Evolutionary conservation across 2,329 filamentous ascomycete genomes (phyloP), one percentile per base, ranked within the genome.

Genomic region (Alternaria alternata): DNA sequence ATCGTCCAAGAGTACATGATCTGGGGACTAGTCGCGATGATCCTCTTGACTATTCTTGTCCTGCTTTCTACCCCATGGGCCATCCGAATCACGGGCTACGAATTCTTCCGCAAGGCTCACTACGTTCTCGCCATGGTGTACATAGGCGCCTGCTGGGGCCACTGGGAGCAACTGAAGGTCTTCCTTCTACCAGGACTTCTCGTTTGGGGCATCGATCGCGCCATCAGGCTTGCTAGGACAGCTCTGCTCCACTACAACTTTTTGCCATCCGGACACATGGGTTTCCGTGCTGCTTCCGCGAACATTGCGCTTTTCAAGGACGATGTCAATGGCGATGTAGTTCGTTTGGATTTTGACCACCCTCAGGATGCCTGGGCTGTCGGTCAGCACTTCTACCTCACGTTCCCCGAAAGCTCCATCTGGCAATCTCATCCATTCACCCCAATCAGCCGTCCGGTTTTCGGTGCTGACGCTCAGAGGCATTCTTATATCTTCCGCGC

Each of bases 391-490:
- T 92, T 90, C 74, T 92, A 87, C 68, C 80, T 92, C 16, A 89
- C 85, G 73, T 92, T 92, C 68, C 81, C 87, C 0, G 84, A 88
- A 61, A 80, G 87, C 32, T 89, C 84, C 67, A 84, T 92, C 67
- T 91, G 89, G 88, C 89, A 92, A 75, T 88, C 87, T 0, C 90
- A 92, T 68, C 90, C 90, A 0, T 90, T 92, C 70, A 79, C 88
- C 5, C 71, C 68, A 8, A 71, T 71, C 53, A 75, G 69, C 18
- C 65, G 63, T 4, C 72, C 72, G 2, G 57, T 72, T 0, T 71
- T 63, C 16, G 68, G 71, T 14, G 61, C 68, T 16, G 66, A 72
- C 22, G 61, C 62, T 14, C 73, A 73, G 58, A 55, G 58, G 7
- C 75, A 78, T 56, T 72, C 69, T 1, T 78, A 78, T 64, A 72